Base-by-base conservation (phyloP, 1,284 basidiomycete genomes). In the Ceratobasidium sp. region DNA sequence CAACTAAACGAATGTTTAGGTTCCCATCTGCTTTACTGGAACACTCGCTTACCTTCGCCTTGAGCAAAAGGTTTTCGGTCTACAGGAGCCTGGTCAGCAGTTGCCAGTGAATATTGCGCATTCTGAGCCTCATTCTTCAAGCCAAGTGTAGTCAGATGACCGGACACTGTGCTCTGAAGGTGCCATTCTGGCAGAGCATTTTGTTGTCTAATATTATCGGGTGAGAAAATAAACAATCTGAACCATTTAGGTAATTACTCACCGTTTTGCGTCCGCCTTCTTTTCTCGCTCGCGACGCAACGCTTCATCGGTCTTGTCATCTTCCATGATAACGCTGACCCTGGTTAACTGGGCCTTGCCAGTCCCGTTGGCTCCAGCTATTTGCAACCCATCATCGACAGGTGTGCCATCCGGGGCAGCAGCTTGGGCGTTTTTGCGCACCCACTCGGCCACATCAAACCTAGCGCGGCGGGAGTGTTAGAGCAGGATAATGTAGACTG, bases 161-260 rank as follows among this genome's bases (percentile, higher is more conserved):
- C 96, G 15, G 95, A 93, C 79, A 99, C 94, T 2, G 97, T 99
- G 82, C 95, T 97, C 83, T 95, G 92, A 78, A 96, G 88, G 85
- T 98, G 94, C 97, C 97, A 99, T 9, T 92, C 88, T 0, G 97
- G 97, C 61, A 99, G 85, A 0, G 92, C 90, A 82, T 99, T 99
- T 85, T 98, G 96, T 83, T 92, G 90, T 73, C 88, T 84, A 79
- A 59, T 71, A 25, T 57, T 19, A 75, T 62, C 25, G 52, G 29
- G 40, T 32, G 37, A 52, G 56, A 52, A 59, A 62, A n/a, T 5
- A 57, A 19, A 59, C 3, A 37, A 57, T n/a, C 40, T 32, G 34
- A 51, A 25, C 43, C 43, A 5, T 34, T 25, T 13, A 29, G 67
- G 52, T 19, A 29, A 68, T 32, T 13, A 80, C 83, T 25, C 57